Evolutionary conservation across 1,284 basidiomycete species (phyloP).

Genomic region (Mycosarcoma maydis): DNA sequence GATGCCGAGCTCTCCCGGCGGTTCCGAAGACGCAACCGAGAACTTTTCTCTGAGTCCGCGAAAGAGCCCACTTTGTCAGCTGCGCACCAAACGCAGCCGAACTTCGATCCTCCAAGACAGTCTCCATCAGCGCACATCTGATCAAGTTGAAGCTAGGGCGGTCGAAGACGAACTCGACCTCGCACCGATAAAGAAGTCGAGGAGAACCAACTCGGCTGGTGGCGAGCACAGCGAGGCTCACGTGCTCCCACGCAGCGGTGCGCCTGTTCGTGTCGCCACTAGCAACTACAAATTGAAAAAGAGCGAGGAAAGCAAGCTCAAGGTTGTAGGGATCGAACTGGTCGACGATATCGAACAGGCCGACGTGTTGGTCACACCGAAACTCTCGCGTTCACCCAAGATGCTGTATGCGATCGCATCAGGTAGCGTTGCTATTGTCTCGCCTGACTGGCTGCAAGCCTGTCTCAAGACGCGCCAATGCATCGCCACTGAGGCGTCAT

Average conservation of each 20-base stretch:
- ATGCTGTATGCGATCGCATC: slow-evolving; percentile 45
- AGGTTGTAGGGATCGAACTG: slow-evolving; percentile 21
- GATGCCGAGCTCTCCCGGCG: slow-evolving; percentile 18
- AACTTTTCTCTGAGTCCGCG: neutral
- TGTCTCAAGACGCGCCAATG: slow-evolving; percentile 20
- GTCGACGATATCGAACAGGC: slow-evolving; percentile 39
- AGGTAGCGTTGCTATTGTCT: slow-evolving; percentile 22
- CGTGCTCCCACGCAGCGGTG: neutral
- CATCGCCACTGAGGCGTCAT: neutral
- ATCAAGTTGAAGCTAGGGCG: slow-evolving; percentile 3
- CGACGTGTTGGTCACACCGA: slow-evolving; percentile 38
- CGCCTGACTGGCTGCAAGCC: slow-evolving; percentile 36
- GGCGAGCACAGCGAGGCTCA: neutral
- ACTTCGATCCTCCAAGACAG: slow-evolving; percentile 23
- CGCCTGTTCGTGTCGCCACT: slow-evolving; percentile 17
- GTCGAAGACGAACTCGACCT: slow-evolving; percentile 3
- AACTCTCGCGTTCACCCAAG: slow-evolving; percentile 40
- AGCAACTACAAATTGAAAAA: slow-evolving; percentile 41
- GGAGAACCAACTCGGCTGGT: neutral
- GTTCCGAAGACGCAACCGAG: neutral
- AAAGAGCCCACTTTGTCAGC: slow-evolving; percentile 3
- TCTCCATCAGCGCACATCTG: slow-evolving; percentile 7
- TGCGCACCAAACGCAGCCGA: slow-evolving; percentile 22
- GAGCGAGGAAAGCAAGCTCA: slow-evolving; percentile 26
- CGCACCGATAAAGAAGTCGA: slow-evolving; percentile 3